These are phyloP conservation scores for Coccomyxa subellipsoidea DNA, from an alignment of 163 green algal species.

Conservation along the genomic window DNA sequence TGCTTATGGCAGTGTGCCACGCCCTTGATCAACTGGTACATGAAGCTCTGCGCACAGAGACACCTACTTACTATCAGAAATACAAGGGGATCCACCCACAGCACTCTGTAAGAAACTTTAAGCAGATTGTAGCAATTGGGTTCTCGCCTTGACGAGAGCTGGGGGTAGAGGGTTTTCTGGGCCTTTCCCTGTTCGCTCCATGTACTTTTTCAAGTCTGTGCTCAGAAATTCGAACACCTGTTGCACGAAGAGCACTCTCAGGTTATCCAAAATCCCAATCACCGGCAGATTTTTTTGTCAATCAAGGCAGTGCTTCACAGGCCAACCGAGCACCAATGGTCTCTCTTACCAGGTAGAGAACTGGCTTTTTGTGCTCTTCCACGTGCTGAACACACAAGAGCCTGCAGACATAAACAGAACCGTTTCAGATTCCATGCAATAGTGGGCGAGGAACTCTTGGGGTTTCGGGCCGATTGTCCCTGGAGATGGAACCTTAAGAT, in stretches of 20 bases:
- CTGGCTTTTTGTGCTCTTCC: conserved; percentile 93
- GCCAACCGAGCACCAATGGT: too few species aligned
- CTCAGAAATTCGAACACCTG: conserved; percentile 97
- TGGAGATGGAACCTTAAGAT: too few species aligned
- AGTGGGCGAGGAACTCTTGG: neutral
- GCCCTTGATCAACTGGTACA: conserved; percentile 98
- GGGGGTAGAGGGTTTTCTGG: conserved; percentile 72
- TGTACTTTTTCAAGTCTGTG: conserved; percentile 99
- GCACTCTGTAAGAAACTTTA: too few species aligned
- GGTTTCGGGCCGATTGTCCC: too few species aligned
- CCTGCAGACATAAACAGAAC: conserved; percentile 50
- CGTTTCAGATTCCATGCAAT: neutral
- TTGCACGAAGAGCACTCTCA: neutral
- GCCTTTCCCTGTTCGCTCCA: conserved; percentile 93
- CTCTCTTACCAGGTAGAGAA: conserved; percentile 89
- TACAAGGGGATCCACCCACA: neutral
- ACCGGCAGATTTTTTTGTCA: neutral
- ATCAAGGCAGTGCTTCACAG: neutral
- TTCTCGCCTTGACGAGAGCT: conserved; percentile 74
- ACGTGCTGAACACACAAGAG: conserved; percentile 95
- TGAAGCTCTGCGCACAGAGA: conserved; percentile 85
- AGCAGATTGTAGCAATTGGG: too few species aligned
- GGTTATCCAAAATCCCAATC: neutral
- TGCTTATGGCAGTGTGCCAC: conserved; percentile 96
- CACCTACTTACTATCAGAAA: too few species aligned